Conservation (phyloP, 228 moss, liverwort and hornwort genomes). For the Sphagnum fallax region DNA sequence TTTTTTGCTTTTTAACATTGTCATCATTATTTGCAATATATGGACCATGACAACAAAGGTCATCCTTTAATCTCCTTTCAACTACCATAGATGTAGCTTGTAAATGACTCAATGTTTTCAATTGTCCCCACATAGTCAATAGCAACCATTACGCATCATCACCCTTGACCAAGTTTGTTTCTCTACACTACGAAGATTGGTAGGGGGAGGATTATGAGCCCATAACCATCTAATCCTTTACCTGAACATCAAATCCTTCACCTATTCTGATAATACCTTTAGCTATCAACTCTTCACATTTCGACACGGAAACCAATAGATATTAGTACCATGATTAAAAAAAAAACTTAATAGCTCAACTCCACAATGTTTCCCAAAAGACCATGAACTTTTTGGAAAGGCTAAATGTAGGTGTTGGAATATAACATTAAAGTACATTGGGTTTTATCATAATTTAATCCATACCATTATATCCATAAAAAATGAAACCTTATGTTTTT, state of each 20-base stretch:
- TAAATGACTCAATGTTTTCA: constrained; percentile 80
- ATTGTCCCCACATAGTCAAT: constrained; percentile 81
- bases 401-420: no score
- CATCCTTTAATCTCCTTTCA: constrained; percentile 76
- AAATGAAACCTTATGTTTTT: not conserved
- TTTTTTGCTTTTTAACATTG: constrained; percentile 68
- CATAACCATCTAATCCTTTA: constrained; percentile 71
- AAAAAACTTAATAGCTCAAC: no score
- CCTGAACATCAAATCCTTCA: constrained; percentile 85
- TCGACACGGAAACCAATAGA: constrained; percentile 22
- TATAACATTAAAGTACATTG: no score
- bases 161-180: constrained; percentile 54
- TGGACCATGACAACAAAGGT: constrained; percentile 94
- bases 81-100: constrained; percentile 99
- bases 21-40: constrained; percentile 69
- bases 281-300: constrained; percentile 96
- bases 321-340: not conserved
- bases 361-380: no score
- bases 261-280: constrained; percentile 89
- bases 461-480: not conserved
- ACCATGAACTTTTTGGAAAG: no score
- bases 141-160: constrained; percentile 71
- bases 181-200: constrained; percentile 66
- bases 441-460: not conserved
- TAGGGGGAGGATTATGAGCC: constrained; percentile 69